These are phyloP conservation scores for Plectosphaerella plurivora DNA, from an alignment of 2,329 filamentous ascomycete species.

Conservation along the genomic window DNA sequence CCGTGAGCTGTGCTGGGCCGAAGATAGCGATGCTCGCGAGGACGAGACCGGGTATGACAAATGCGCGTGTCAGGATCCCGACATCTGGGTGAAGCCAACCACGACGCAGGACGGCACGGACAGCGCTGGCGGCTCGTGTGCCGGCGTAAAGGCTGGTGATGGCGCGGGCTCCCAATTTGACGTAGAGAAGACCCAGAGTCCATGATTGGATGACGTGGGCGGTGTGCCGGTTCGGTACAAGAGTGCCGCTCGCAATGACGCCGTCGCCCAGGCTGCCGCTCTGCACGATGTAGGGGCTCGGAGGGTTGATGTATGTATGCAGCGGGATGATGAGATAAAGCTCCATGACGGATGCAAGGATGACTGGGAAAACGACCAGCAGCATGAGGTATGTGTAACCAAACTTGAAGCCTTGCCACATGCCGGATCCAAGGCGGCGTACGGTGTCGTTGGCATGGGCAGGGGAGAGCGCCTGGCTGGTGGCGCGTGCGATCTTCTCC, in stretches of 20 bases:
- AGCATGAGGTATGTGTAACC: conserved; percentile 73
- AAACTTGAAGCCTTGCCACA: conserved; percentile 39
- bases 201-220: conserved; percentile 89
- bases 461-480: conserved; percentile 15
- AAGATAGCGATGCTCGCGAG: conserved; percentile 59
- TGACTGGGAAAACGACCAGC: conserved; percentile 72
- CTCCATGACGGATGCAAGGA: conserved; percentile 77
- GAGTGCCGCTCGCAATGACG: conserved; percentile 12
- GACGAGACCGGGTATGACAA: conserved; percentile 71
- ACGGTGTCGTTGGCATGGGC: conserved; percentile 24
- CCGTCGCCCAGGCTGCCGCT: conserved; percentile 15
- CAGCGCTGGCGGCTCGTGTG: conserved; percentile 68
- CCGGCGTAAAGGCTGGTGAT: conserved; percentile 63
- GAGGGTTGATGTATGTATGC: conserved; percentile 66
- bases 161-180: conserved; percentile 71
- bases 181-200: conserved; percentile 87
- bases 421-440: conserved; percentile 20
- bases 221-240: conserved; percentile 47
- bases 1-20: conserved; percentile 40
- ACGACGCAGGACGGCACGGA: conserved; percentile 66
- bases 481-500: conserved; percentile 24
- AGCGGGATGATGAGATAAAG: conserved; percentile 85
- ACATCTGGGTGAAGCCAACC: conserved; percentile 80
- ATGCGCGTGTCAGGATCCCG: conserved; percentile 73
- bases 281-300: conserved; percentile 8